Conservation (phyloP, 257 asterid species). For the Solanum paucissectum region DNA sequence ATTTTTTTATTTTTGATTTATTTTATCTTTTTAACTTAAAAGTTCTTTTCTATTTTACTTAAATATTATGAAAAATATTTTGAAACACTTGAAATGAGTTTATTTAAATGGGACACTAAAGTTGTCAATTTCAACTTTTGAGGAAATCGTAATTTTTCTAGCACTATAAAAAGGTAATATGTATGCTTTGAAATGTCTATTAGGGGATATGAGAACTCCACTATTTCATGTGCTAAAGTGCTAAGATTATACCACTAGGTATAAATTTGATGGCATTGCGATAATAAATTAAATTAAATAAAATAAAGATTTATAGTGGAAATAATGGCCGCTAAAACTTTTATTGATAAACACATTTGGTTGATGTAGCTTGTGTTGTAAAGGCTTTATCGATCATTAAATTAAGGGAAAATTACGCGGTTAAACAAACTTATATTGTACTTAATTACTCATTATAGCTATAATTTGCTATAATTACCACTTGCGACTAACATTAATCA, state of each 20-base stretch:
- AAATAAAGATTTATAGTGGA: no score
- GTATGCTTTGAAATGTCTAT: background rate
- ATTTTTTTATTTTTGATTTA: no score
- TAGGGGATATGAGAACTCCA: background rate
- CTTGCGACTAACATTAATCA: no score
- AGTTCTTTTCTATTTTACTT: accelerated
- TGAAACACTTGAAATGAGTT: no score
- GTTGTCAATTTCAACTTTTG: background rate
- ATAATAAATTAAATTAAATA: no score
- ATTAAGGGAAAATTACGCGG: no score
- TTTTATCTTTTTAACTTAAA: no score
- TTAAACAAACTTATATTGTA: no score
- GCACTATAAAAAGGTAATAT: background rate
- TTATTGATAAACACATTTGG: no score
- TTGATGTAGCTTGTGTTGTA: background rate
- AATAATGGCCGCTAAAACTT: background rate
- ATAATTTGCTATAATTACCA: no score
- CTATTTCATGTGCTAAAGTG: background rate
- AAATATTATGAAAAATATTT: no score
- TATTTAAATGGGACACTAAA: background rate
- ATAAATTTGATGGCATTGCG: background rate
- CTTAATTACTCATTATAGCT: no score
- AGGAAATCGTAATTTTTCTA: background rate
- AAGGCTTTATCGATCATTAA: background rate
- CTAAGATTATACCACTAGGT: background rate